phyloP scores from a whole-genome alignment of 164 flowering plant genomes.

The Cinnamomum micranthum region DNA sequence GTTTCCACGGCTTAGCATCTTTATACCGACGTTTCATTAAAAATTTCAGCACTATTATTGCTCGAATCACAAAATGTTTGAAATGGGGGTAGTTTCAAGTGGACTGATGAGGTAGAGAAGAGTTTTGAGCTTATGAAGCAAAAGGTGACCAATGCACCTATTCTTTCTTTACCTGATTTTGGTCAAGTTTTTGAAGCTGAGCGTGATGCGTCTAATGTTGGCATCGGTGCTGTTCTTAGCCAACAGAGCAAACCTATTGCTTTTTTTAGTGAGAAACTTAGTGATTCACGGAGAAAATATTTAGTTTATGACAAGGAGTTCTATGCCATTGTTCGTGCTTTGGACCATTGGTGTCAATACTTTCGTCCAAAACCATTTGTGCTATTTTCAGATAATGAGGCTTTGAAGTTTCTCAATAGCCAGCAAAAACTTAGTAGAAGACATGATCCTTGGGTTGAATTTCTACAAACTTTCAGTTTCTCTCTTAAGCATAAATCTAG shows the following conservation, averaged over 20 bases:
- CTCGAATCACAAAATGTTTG: neutral
- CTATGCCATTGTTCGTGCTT: neutral
- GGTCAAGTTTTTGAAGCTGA: neutral
- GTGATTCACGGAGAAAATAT: neutral
- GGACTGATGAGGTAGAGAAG: neutral
- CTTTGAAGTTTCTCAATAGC: neutral
- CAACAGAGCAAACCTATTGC: neutral
- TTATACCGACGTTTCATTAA: neutral
- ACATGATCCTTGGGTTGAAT: neutral
- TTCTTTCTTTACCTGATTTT: neutral
- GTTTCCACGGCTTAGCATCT: neutral
- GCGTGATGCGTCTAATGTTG: neutral
- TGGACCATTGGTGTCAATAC: neutral
- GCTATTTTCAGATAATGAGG: neutral
- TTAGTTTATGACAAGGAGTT: neutral
- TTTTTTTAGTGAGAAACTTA: neutral
- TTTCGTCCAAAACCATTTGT: neutral
- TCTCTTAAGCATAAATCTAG: constrained; percentile 2
- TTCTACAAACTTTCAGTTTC: neutral
- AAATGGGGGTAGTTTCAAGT: neutral
- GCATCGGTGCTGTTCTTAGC: neutral
- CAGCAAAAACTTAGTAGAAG: neutral
- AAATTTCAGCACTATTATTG: neutral
- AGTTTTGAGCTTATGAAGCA: neutral
- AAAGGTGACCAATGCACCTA: neutral